Base-by-base conservation (phyloP, 805 yeast species). In the Tetrapisispora arboricola region DNA sequence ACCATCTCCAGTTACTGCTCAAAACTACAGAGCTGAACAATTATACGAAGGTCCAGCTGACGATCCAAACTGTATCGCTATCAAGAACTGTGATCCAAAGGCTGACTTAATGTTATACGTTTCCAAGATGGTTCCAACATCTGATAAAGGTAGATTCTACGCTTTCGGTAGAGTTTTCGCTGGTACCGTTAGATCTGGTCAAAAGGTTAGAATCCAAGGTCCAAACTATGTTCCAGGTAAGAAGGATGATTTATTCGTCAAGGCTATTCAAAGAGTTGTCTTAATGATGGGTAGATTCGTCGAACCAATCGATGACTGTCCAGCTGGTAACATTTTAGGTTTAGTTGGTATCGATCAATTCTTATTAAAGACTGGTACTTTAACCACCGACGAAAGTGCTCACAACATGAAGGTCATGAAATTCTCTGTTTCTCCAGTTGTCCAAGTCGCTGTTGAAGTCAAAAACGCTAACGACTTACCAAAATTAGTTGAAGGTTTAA, bases 281-380 rank as follows among this genome's bases (percentile, higher is more conserved):
- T 78, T 88, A 68, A 88, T 88, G 97, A 88, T 88, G 97, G 97
- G 97, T 70, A 84, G 96, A 76, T 70, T 75, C 70, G 92, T 84
- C 64, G 97, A 88, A 79, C 85, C 87, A 67, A 88, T 88, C 64
- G 97, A 88, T 65, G 96, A 88, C 77, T 84, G 94, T 76, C 97
- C 97, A 69, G 96, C 96, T 62, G 97, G 97, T 84, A 88, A 88
- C 95, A 88, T 88, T 82, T 79, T 87, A 66, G 97, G 96, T 86
- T 76, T 88, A 70, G 97, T 88, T 63, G 97, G 97, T 87, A 84
- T 88, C 64, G 97, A 88, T 75, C 97, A 88, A 80, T 88, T 87
- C 84, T 83, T 88, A 75, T 84, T 88, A 73, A 88, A 88, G 78
- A 84, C 95, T 65, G 97, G 97, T 86, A 88, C 97, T 63, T 75